phyloP scores from a whole-genome alignment of 2,329 filamentous ascomycete species.

The Trichophyton schoenleinii region DNA sequence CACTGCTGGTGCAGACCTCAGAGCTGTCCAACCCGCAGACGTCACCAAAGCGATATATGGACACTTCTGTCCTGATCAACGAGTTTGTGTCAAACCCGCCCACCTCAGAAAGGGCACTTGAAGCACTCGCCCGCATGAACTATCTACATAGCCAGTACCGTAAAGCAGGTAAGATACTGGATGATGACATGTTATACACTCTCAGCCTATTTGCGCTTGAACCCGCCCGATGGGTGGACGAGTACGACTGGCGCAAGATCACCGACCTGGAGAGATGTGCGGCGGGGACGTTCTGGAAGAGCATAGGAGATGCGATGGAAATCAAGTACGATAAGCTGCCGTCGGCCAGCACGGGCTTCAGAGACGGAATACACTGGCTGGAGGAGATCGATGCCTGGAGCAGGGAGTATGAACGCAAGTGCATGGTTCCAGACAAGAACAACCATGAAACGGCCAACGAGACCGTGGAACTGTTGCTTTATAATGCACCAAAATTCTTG shows the following conservation, averaged over 20 bases:
- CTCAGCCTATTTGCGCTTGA: conserved; percentile 53
- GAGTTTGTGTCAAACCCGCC: conserved; percentile 37
- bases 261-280: conserved; percentile 57
- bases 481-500: conserved; percentile 38
- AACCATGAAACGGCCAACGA: conserved; percentile 45
- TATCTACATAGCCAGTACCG: conserved; percentile 49
- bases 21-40: conserved; percentile 31
- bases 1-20: conserved; percentile 32
- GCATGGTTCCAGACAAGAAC: conserved; percentile 44
- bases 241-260: conserved; percentile 58
- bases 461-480: conserved; percentile 50
- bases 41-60: conserved; percentile 37
- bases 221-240: conserved; percentile 49
- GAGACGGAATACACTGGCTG: conserved; percentile 42
- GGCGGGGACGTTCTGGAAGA: conserved; percentile 57
- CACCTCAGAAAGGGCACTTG: conserved; percentile 32
- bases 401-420: conserved; percentile 44
- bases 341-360: conserved; percentile 30
- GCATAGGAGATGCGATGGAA: conserved; percentile 56
- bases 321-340: conserved; percentile 43
- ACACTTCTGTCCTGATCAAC: conserved; percentile 34
- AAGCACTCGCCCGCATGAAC: conserved; percentile 52
- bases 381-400: conserved; percentile 42
- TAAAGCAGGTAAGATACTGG: conserved; percentile 45
- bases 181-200: conserved; percentile 54